Evolutionary conservation across 129 eudicot genomes (phyloP), one percentile per base, ranked within the genome.

Genomic region (Lactuca sativa): DNA sequence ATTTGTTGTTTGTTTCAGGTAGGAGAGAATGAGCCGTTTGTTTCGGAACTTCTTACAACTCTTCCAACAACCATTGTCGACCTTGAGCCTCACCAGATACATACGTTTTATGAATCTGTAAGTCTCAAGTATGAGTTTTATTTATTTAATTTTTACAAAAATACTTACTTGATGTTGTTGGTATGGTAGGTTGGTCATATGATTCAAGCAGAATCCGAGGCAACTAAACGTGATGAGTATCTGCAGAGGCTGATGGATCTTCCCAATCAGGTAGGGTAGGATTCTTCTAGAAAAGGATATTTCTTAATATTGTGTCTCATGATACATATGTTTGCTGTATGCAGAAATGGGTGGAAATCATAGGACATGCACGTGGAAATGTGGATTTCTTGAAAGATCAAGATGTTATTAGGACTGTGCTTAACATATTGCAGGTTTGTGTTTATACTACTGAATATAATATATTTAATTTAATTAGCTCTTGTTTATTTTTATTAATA

Each of bases 341-440:
- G 79, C 97, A 95, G 99, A 95, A 77, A 88, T 95, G 99, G 99
- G 84, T 62, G 25, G 99, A 95, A 71, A 95, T 95, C 43, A 95
- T 95, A 34, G 96, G 89, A 14, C 96, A 90, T 65, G 99, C 99
- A 57, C 99, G 96, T 17, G 96, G 86, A 67, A 90, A 89, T 73
- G 97, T 80, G 67, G 96, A 95, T 44, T 80, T 83, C 72, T 72
- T 95, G 81, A 90, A 95, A 83, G 96, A 95, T 68, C 89, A 76
- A 74, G 91, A 71, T 59, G 95, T 95, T 17, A 86, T 88, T 16
- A 86, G 87, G 91, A 87, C 89, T 21, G 97, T 95, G 67, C 96
- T 95, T 57, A 95, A 95, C 83, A 95, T 95, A 79, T 76, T 95
- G 83, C 99, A 95, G 96, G 99, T 95, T n/a, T 10, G 38, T 81